Evolutionary conservation across 2,329 filamentous ascomycete species (phyloP).

Genomic region (Penicillium griseofulvum): DNA sequence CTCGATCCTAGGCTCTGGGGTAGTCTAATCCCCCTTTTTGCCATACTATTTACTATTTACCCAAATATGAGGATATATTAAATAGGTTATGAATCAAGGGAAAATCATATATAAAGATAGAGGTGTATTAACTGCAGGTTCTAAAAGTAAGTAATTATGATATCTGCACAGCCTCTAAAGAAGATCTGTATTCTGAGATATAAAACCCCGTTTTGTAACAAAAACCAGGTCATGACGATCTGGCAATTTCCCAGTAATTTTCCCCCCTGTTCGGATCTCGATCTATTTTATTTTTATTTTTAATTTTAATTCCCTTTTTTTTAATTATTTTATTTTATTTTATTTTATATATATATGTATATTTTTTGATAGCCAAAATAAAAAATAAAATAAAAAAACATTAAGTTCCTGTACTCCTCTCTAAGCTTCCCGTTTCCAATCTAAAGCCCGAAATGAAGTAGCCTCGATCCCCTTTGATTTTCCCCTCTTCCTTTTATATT

Average conservation of each 20-base stretch:
- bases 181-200: neutral
- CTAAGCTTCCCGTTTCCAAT: conserved; percentile 20
- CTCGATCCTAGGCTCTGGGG: neutral
- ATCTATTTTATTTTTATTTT: conserved; percentile 6
- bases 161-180: neutral
- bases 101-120: no score
- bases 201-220: conserved; percentile 14
- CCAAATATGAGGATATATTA: neutral
- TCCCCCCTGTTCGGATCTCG: conserved; percentile 8
- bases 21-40: neutral
- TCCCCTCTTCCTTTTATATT: conserved; percentile 17
- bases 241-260: conserved; percentile 12
- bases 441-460: conserved; percentile 23
- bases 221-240: conserved; percentile 20
- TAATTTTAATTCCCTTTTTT: conserved; percentile 3
- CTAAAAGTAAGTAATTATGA: neutral
- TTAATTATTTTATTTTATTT: neutral
- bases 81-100: neutral
- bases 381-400: neutral
- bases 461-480: conserved; percentile 23
- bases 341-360: neutral
- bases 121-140: neutral
- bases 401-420: conserved; percentile 10
- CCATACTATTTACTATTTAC: no score
- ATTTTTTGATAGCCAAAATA: neutral